A percentile compares a stretch with the other conserved stretches of the same genome.
Conservation (phyloP, 2,329 filamentous ascomycete species). For the Coniochaeta hoffmannii region DNA sequence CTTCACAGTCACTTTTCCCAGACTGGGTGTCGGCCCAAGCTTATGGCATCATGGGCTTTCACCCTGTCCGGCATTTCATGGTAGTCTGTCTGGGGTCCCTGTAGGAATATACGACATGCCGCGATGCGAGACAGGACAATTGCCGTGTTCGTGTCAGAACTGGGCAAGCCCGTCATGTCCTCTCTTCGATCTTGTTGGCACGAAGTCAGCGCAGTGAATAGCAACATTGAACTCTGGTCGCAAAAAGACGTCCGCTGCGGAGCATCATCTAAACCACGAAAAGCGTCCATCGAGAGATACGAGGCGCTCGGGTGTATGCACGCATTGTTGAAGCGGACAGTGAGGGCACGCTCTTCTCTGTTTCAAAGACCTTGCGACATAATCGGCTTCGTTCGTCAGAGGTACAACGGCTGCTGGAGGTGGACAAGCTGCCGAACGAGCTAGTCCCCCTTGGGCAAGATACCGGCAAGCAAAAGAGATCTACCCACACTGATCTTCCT, state of each 20-base stretch:
- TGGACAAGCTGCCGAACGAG: conserved; percentile 1
- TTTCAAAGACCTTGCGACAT: neutral
- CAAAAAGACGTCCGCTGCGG: no score
- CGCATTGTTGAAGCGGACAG: neutral
- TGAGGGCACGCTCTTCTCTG: neutral
- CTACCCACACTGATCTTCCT: conserved; percentile 18
- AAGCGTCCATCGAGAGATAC: neutral
- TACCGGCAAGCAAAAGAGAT: conserved; percentile 18
- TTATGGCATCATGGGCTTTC: neutral
- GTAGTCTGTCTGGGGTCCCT: neutral
- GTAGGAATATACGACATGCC: neutral
- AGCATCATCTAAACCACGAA: neutral
- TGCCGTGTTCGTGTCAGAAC: neutral
- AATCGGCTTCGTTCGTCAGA: neutral
- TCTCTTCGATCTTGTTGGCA: no score
- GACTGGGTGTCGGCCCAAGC: neutral
- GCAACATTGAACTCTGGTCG: no score
- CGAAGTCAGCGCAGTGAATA: no score
- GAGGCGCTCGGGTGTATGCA: neutral
- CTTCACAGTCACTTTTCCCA: neutral
- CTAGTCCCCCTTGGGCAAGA: conserved; percentile 7
- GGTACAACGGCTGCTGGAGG: neutral
- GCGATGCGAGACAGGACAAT: neutral
- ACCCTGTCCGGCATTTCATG: neutral
- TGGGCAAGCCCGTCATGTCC: no score